Conservation (phyloP, 805 yeast genomes). For the Teunomyces barrocoloradensis region DNA sequence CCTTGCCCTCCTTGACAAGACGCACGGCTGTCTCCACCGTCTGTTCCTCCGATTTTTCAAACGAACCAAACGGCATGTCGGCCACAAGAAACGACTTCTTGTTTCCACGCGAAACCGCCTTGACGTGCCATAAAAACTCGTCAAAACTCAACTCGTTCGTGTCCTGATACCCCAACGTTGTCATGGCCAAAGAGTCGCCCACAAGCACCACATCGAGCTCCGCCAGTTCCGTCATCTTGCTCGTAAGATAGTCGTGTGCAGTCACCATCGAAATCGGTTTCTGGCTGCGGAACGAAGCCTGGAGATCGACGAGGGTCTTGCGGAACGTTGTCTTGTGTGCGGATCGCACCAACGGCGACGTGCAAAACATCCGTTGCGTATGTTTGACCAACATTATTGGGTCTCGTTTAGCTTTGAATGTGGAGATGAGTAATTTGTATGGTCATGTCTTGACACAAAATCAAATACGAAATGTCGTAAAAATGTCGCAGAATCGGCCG, state of each 20-base stretch:
- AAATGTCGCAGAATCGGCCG: background rate
- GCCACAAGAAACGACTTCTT: slow-evolving; percentile 66
- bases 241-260: slow-evolving; percentile 84
- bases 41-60: slow-evolving; percentile 59
- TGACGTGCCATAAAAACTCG: slow-evolving; percentile 73
- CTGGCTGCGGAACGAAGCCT: slow-evolving; percentile 8
- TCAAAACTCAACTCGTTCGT: slow-evolving; percentile 76
- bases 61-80: slow-evolving; percentile 88
- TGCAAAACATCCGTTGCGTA: background rate
- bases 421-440: background rate
- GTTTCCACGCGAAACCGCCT: slow-evolving; percentile 74
- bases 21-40: slow-evolving; percentile 60
- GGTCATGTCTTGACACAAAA: background rate
- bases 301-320: slow-evolving; percentile 12
- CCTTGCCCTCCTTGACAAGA: slow-evolving; percentile 54
- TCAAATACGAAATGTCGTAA: background rate
- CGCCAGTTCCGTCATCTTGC: slow-evolving; percentile 61
- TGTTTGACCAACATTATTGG: background rate
- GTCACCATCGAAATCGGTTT: slow-evolving; percentile 55
- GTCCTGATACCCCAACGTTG: slow-evolving; percentile 73
- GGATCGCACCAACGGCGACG: background rate
- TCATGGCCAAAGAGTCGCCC: slow-evolving; percentile 95
- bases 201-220: slow-evolving; percentile 69
- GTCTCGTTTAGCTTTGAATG: background rate
- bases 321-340: slow-evolving; percentile 8